Percentiles rank a stretch among this genome's conserved stretches.
Conservation (phyloP, 768 basidiomycete genomes). For the Leccinum ochraceum region DNA sequence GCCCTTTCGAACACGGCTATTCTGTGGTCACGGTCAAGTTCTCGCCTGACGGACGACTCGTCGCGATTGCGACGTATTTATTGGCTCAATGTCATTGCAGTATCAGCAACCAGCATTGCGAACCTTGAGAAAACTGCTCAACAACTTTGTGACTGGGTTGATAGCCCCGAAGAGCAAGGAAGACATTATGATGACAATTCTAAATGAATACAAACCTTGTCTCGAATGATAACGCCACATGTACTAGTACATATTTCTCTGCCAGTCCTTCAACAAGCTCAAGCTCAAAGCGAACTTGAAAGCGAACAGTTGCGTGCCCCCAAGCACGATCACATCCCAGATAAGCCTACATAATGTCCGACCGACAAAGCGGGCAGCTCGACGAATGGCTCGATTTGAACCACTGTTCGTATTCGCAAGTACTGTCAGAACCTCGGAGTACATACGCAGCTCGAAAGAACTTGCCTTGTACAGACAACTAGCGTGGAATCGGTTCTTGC, state of each 20-base stretch:
- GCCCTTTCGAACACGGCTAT: too few species aligned
- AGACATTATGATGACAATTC: not conserved
- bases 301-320: not conserved
- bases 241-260: not conserved
- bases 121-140: too few species aligned
- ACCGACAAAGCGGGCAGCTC: constrained; percentile 88
- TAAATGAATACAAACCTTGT: constrained; percentile 4
- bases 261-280: not conserved
- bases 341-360: constrained; percentile 63
- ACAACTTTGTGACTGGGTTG: not conserved
- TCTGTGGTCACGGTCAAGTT: too few species aligned
- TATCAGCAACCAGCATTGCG: constrained; percentile 39
- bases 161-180: not conserved
- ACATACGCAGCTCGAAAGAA: not conserved
- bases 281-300: not conserved
- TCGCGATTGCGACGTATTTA: too few species aligned
- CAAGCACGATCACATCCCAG: not conserved
- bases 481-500: constrained; percentile 92
- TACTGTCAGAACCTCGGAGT: not conserved
- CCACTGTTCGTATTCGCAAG: constrained; percentile 58
- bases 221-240: constrained; percentile 1
- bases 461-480: constrained; percentile 86
- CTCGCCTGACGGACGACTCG: too few species aligned
- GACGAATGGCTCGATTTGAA: constrained; percentile 88
- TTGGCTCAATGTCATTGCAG: constrained; percentile 23